Conservation (phyloP, 208 protist species). For the Leishmania aethiopica region DNA sequence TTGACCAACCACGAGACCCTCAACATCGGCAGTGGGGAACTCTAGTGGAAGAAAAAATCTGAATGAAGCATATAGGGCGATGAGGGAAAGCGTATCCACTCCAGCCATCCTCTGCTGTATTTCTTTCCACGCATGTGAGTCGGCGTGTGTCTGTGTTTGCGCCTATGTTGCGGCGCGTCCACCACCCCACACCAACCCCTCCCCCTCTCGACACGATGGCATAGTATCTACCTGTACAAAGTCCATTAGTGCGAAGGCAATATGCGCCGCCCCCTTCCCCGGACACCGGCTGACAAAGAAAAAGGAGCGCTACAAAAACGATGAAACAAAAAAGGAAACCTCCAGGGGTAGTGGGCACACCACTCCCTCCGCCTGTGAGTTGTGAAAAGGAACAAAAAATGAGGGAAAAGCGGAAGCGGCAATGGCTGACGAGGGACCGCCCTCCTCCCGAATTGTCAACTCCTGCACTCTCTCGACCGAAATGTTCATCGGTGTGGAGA, state of each 20-base stretch:
- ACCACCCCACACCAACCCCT: too few species aligned
- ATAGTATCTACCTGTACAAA: not conserved
- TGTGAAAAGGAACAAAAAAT: not conserved
- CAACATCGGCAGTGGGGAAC: not conserved
- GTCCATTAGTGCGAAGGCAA: not conserved
- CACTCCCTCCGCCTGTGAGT: not conserved
- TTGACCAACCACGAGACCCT: not conserved
- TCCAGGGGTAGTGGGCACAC: not conserved
- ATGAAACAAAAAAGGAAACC: not conserved
- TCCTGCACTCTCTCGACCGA: not conserved
- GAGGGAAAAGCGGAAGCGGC: not conserved
- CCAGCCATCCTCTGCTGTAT: not conserved
- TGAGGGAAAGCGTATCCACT: not conserved
- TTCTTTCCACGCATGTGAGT: not conserved
- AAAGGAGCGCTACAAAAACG: not conserved
- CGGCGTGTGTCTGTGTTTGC: conserved; percentile 1
- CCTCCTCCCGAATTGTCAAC: not conserved
- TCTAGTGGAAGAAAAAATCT: not conserved
- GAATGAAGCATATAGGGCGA: not conserved
- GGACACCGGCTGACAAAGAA: not conserved
- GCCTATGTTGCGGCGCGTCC: not conserved
- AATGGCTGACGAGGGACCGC: not conserved
- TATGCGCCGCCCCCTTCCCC: not conserved
- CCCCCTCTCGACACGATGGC: not conserved
- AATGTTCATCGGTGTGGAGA: not conserved